Conservation (phyloP, 192 early-diverging fungal genomes). For the Cetraspora pellucida region DNA sequence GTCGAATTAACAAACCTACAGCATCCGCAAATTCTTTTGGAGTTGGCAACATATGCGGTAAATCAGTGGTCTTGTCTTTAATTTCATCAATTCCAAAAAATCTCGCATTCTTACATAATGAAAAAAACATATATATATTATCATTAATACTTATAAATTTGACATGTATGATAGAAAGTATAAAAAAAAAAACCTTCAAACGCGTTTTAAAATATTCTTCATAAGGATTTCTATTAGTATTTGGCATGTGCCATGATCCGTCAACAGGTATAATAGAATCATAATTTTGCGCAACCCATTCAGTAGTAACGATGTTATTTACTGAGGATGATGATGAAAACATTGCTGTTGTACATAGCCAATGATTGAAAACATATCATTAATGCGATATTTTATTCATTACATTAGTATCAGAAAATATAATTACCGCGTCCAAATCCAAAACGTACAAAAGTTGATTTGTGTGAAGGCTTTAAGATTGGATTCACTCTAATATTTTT, state of each 20-base stretch:
- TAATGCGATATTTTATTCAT: too few relatives aligned
- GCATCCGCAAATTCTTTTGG: constrained; percentile 69
- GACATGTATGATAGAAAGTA: too few relatives aligned
- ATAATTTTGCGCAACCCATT: constrained; percentile 64
- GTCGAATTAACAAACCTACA: constrained; percentile 55
- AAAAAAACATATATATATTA: constrained; percentile 29
- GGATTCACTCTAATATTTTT: too few relatives aligned
- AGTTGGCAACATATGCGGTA: constrained; percentile 94
- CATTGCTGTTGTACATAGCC: background rate
- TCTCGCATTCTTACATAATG: constrained; percentile 66
- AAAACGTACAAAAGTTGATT: too few relatives aligned
- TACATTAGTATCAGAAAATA: too few relatives aligned
- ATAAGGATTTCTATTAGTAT: constrained; percentile 62
- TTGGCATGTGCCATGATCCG: constrained; percentile 91
- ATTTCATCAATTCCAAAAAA: constrained; percentile 92
- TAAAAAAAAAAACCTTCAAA: constrained; percentile 11
- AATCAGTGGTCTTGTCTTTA: constrained; percentile 65
- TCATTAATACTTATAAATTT: background rate
- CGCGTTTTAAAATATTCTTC: constrained; percentile 71
- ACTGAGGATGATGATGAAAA: background rate
- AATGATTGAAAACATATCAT: too few relatives aligned
- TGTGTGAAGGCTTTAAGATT: too few relatives aligned
- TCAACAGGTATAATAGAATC: constrained; percentile 77
- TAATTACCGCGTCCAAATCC: too few relatives aligned
- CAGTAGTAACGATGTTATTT: constrained; percentile 50